These are phyloP conservation scores for Basipetospora chlamydospora DNA, from an alignment of 2,329 filamentous ascomycete species.

Conservation along the genomic window DNA sequence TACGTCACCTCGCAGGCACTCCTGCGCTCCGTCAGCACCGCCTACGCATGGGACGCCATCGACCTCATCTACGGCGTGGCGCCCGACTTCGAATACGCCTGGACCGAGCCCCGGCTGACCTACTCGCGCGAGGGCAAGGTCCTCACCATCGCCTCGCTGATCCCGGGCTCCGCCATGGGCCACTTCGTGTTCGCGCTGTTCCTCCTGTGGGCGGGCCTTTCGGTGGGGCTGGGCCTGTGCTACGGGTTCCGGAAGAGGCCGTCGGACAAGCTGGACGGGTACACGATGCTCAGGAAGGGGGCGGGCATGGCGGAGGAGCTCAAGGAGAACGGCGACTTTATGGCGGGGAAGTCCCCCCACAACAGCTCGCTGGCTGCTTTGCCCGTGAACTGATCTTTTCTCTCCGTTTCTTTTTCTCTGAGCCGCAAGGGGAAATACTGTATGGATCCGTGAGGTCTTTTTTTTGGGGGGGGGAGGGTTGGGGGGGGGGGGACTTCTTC, in stretches of 20 bases:
- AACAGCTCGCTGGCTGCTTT: neutral
- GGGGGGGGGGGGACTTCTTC: too few relatives aligned
- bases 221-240: neutral
- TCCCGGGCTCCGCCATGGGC: neutral
- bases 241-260: conserved; percentile 6
- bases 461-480: too few relatives aligned
- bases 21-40: conserved; percentile 1
- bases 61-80: conserved; percentile 4
- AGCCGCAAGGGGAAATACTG: too few relatives aligned
- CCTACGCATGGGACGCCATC: conserved; percentile 2
- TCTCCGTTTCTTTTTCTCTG: too few relatives aligned
- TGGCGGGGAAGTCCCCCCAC: neutral
- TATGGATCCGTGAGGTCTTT: too few relatives aligned
- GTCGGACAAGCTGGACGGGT: neutral
- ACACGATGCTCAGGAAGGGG: conserved; percentile 3
- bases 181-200: neutral
- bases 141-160: conserved; percentile 1
- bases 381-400: neutral
- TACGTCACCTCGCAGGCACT: neutral
- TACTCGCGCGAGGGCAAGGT: conserved; percentile 2
- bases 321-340: conserved; percentile 1
- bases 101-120: neutral
- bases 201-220: neutral
- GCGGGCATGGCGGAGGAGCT: conserved; percentile 2
- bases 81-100: neutral